These are phyloP conservation scores for Harrya chromipes DNA, from an alignment of 768 basidiomycete genomes.

Conservation along the genomic window DNA sequence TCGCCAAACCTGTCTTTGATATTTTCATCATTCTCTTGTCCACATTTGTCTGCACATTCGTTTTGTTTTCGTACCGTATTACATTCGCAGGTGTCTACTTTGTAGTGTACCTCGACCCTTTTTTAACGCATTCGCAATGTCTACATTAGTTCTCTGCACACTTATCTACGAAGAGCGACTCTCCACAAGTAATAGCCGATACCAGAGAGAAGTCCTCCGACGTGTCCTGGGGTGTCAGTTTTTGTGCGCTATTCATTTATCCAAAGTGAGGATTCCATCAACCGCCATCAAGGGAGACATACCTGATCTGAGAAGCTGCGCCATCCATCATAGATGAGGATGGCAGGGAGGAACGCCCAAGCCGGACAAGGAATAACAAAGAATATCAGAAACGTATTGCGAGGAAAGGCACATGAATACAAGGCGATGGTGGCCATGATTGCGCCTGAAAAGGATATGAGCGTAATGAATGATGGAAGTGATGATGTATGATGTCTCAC, in stretches of 20 bases:
- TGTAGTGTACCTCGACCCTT: conserved; percentile 9
- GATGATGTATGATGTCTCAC: conserved; percentile 35
- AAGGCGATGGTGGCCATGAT: conserved; percentile 69
- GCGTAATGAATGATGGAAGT: neutral
- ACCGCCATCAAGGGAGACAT: conserved; percentile 7
- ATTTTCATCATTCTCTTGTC: conserved; percentile 1
- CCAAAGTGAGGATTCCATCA: neutral
- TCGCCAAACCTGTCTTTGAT: neutral
- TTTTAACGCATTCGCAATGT: conserved; percentile 1
- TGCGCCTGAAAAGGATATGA: conserved; percentile 47
- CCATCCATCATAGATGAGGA: conserved; percentile 40
- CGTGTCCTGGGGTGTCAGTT: conserved; percentile 64
- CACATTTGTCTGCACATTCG: conserved; percentile 7
- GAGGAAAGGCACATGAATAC: conserved; percentile 69
- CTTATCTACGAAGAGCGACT: conserved; percentile 27
- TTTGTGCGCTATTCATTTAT: conserved; percentile 40
- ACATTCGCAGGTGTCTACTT: conserved; percentile 5
- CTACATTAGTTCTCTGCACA: conserved; percentile 6
- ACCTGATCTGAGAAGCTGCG: conserved; percentile 36
- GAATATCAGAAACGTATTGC: conserved; percentile 63
- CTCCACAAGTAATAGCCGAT: conserved; percentile 47
- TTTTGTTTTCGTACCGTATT: conserved; percentile 14
- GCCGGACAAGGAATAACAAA: conserved; percentile 78
- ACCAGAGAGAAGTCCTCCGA: conserved; percentile 64
- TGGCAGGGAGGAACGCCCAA: conserved; percentile 66